A percentile compares a stretch with the other conserved stretches of the same genome.
These are phyloP conservation scores for Citrullus amarus DNA, from an alignment of 306 rosid genomes.

Conservation along the genomic window DNA sequence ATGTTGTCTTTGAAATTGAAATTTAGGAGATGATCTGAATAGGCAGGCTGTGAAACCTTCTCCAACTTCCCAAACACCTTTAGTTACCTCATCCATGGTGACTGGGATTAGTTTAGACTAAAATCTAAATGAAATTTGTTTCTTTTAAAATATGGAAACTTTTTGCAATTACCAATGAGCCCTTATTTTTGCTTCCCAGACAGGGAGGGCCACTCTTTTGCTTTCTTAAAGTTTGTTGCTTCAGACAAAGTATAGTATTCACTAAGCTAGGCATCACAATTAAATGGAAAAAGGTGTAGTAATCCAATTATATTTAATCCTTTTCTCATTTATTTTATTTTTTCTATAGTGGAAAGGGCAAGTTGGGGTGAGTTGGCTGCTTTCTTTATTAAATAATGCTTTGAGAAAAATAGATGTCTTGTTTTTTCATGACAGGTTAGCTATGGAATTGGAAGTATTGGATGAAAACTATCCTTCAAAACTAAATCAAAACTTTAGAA, in stretches of 20 bases:
- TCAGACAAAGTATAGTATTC: slow-evolving; percentile 69
- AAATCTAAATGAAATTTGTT: not conserved
- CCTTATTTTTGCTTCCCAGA: slow-evolving; percentile 18
- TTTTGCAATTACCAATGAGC: slow-evolving; percentile 33
- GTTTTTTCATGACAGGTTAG: slow-evolving; percentile 9
- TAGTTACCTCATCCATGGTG: not conserved
- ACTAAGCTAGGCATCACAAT: slow-evolving; percentile 72
- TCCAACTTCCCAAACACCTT: not conserved
- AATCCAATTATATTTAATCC: not conserved
- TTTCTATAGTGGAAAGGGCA: not conserved
- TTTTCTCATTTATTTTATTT: not conserved
- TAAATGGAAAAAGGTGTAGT: slow-evolving; percentile 10
- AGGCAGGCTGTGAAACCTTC: not conserved
- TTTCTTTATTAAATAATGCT: not conserved
- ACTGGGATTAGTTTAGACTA: not conserved
- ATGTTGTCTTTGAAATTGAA: not conserved
- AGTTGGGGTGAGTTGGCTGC: not conserved
- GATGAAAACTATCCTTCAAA: slow-evolving; percentile 22
- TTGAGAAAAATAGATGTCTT: slow-evolving; percentile 9
- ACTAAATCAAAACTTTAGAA: slow-evolving; percentile 4
- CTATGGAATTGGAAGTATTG: slow-evolving; percentile 20
- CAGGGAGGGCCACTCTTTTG: slow-evolving; percentile 65
- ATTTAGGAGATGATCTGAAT: not conserved
- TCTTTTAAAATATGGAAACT: slow-evolving; percentile 15
- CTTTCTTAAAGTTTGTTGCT: slow-evolving; percentile 56